phyloP scores from a whole-genome alignment of 192 early-diverging fungal species.

The Coemansia umbellata region DNA sequence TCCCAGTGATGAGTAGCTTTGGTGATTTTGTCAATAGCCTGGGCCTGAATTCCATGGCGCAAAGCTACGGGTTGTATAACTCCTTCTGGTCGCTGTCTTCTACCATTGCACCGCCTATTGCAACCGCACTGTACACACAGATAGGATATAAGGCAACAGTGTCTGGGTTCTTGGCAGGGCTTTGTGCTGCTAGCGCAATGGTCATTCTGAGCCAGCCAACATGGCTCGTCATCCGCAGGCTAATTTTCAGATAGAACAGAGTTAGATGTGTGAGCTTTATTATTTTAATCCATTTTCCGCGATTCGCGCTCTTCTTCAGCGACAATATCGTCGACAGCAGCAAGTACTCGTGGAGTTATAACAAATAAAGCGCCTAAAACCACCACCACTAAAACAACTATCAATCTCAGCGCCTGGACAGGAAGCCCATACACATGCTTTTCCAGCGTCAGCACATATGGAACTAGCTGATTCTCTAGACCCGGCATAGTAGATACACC shows the following conservation, averaged over 20 bases:
- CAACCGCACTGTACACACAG: constrained; percentile 35
- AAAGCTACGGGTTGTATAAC: constrained; percentile 41
- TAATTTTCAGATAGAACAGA: not conserved
- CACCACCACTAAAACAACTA: constrained; percentile 23
- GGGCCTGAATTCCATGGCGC: constrained; percentile 42
- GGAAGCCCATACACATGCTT: constrained; percentile 38
- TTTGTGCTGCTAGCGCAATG: constrained; percentile 16
- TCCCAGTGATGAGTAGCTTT: constrained; percentile 51
- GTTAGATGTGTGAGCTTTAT: not conserved
- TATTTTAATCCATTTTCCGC: not conserved
- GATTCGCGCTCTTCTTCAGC: constrained; percentile 9
- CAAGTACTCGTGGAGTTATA: constrained; percentile 17
- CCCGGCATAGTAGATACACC: constrained; percentile 19
- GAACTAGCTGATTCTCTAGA: constrained; percentile 12
- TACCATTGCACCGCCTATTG: constrained; percentile 33
- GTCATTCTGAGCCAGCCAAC: constrained; percentile 12
- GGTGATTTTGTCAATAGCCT: constrained; percentile 47
- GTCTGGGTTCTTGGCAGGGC: constrained; percentile 14
- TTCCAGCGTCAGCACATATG: constrained; percentile 32
- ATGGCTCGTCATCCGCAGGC: not conserved
- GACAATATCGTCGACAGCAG: constrained; percentile 10
- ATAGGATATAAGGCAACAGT: constrained; percentile 31
- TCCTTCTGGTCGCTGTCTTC: constrained; percentile 39
- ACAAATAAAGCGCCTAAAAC: constrained; percentile 4
- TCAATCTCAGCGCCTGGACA: constrained; percentile 27